Evolutionary conservation across 805 yeast genomes (phyloP), one percentile per base, ranked within the genome.

Genomic region (Pichia heedii): DNA sequence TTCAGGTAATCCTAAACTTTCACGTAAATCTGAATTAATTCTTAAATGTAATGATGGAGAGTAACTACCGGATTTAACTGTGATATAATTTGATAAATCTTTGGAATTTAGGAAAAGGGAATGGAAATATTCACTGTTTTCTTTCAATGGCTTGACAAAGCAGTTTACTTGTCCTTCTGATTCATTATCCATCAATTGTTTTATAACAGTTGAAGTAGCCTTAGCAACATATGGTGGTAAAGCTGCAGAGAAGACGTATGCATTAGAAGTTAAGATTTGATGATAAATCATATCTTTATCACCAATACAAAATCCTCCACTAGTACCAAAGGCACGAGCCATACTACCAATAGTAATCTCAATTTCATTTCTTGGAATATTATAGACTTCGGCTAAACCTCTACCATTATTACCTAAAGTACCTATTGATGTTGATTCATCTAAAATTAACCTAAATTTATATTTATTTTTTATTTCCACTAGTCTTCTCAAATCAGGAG

Each of bases 261-360:
- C 96, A 51, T 73, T 71, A 13, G 95, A 85, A 21, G 87, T 83
- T 55, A 93, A 82, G 61, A 95, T 79, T 70, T 93, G 98, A 66
- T 90, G 96, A 53, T 81, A 80, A 29, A 88, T 77, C 87, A 93
- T 86, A 43, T 81, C 81, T 22, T 68, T 63, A 35, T 76, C 81
- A 45, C 97, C 98, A 24, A 85, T 84, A 58, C 95, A 93, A 66
- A 86, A 90, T 1, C 96, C 97, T 50, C 98, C 98, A 40, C 90
- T 79, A 1, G 93, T 72, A 9, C 87, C 90, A 50, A 90, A 71
- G 0, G 95, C 71, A 37, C 73, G 72, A 15, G 96, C 93, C 71
- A 93, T 64, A 1, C 95, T 77, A 22, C 97, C 96, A 41, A 87
- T 74, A 10, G 95, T 85, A 49, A 93, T 79, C 53, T 90, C 93